A percentile compares a stretch with the other conserved stretches of the same genome.
phyloP scores from a whole-genome alignment of 2,329 filamentous ascomycete species.

The Aspergillus sp. region DNA sequence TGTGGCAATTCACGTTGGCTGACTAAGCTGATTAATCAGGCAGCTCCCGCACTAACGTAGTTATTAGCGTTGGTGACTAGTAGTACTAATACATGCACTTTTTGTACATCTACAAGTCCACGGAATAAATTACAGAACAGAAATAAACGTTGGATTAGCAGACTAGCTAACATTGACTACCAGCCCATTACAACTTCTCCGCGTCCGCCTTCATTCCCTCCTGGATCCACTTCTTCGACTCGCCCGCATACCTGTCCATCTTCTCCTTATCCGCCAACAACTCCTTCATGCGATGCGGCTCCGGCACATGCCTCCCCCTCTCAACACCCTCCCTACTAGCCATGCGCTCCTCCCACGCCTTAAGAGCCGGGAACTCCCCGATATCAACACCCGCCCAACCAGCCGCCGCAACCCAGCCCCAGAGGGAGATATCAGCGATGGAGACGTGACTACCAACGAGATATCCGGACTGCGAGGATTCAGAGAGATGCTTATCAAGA shows the following conservation, averaged over 20 bases:
- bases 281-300: constrained; percentile 54
- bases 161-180: neutral
- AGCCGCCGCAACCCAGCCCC: constrained; percentile 63
- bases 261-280: constrained; percentile 49
- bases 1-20: neutral
- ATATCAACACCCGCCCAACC: constrained; percentile 59
- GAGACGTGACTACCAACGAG: constrained; percentile 42
- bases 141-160: neutral
- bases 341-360: constrained; percentile 69
- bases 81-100: neutral
- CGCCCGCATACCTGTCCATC: constrained; percentile 50
- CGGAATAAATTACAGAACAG: no score
- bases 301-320: constrained; percentile 66
- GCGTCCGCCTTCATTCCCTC: constrained; percentile 60
- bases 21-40: neutral
- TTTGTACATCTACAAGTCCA: no score
- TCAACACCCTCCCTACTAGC: constrained; percentile 62
- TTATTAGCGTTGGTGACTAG: neutral
- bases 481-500: constrained; percentile 60
- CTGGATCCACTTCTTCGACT: constrained; percentile 57
- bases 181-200: constrained; percentile 33
- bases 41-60: no score
- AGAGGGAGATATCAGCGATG: constrained; percentile 67
- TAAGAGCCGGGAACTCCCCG: constrained; percentile 64
- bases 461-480: constrained; percentile 41